These are phyloP conservation scores for Dictyostelium intermedium DNA, from an alignment of 78 protist genomes.

Conservation along the genomic window DNA sequence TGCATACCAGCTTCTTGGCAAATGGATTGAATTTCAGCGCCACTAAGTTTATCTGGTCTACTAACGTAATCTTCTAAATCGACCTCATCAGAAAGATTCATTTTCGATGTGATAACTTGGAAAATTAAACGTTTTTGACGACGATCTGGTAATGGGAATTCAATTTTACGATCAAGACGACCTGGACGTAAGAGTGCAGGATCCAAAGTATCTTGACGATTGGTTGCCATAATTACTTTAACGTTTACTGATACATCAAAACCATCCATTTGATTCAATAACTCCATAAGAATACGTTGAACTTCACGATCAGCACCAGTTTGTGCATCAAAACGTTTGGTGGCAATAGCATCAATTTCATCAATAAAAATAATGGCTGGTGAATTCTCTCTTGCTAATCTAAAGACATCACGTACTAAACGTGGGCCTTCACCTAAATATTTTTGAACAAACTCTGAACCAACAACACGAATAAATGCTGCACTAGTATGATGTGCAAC, in stretches of 20 bases:
- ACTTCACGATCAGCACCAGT: slow-evolving; percentile 99
- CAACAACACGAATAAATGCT: slow-evolving; percentile 97
- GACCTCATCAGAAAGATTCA: slow-evolving; percentile 99
- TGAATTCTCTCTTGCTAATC: slow-evolving; percentile 98
- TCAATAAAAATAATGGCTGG: slow-evolving; percentile 99
- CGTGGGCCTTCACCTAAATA: slow-evolving; percentile 99
- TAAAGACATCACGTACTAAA: slow-evolving; percentile 99
- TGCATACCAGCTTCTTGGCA: slow-evolving; percentile 99
- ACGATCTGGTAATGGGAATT: slow-evolving; percentile 99
- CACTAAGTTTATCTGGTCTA: slow-evolving; percentile 97
- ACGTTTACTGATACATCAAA: slow-evolving; percentile 98
- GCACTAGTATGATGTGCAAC: slow-evolving; percentile 99
- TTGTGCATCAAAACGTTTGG: slow-evolving; percentile 99
- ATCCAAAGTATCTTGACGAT: slow-evolving; percentile 99
- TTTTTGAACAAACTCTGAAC: slow-evolving; percentile 99
- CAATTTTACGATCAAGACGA: slow-evolving; percentile 97
- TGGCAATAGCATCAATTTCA: slow-evolving; percentile 96
- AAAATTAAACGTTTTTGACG: slow-evolving; percentile 99
- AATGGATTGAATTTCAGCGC: slow-evolving; percentile 98
- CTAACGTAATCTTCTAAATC: slow-evolving; percentile 99
- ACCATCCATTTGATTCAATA: slow-evolving; percentile 99
- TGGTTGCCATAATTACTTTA: slow-evolving; percentile 99
- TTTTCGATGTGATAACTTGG: slow-evolving; percentile 96
- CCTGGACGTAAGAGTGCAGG: slow-evolving; percentile 99
- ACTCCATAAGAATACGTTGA: slow-evolving; percentile 99